Evolutionary conservation across 805 yeast species (phyloP), one percentile per base, ranked within the genome.

Genomic region (Saccharomyces paradoxus): DNA sequence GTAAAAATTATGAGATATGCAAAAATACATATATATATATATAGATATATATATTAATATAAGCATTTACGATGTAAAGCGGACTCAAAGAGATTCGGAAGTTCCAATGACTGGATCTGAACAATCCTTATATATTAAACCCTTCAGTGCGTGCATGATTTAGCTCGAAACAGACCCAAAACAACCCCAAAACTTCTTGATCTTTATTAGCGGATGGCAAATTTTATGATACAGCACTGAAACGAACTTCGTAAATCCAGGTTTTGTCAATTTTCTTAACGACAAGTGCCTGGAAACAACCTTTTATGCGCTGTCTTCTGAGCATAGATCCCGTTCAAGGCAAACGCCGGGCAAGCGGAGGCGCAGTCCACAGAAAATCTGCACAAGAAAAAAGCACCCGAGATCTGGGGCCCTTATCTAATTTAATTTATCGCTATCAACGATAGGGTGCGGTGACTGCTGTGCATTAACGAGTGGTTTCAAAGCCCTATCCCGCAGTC

Each of bases 401-500:
- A 37, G 12, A 37, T 37, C 44, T 37, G 44, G 44, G 44, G 24
- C 22, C 44, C 44, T 37, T 17, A 37, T 17, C 44, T n/a, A 10
- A 10, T 17, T 8, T n/a, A 37, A 4, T 37, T 37, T 37, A 37
- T n/a, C 44, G 24, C 17, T 37, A n/a, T 21, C 12, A 1, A 37
- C 44, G 22, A 37, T 8, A 37, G 41, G 17, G 17, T 6, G 44
- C 24, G 44, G 22, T 17, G 41, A 7, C 9, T 37, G 44, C 4
- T 37, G 44, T 17, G 44, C 50, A 47, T 41, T 48, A 31, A 52
- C 53, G 17, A 56, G 48, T 7, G 66, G 66, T 46, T 59, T 51
- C 32, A 65, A 54, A 12, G 64, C 67, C 29, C 69, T 59, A 24
- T 71, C 81, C 32, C 91, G 77, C 32, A 86, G 76, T 61, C 83